phyloP scores from a whole-genome alignment of 1,284 basidiomycete genomes.

The Rhodotorula sp. region DNA sequence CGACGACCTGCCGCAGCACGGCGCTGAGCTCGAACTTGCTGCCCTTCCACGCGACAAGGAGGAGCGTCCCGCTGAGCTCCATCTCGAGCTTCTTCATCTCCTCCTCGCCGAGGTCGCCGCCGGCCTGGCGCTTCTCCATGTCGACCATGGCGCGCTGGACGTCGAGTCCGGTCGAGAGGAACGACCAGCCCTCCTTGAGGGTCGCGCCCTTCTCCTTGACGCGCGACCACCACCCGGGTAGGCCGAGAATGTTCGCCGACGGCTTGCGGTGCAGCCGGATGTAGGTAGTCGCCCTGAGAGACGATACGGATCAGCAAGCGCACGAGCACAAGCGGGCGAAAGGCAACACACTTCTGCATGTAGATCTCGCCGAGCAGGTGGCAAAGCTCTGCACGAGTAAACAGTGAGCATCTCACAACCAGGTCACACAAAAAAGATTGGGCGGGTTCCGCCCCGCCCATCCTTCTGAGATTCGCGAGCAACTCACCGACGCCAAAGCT shows the following conservation, averaged over 20 bases:
- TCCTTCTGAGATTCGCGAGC: background rate
- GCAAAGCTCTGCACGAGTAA: constrained; percentile 32
- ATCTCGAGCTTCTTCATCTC: constrained; percentile 73
- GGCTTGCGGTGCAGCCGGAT: constrained; percentile 62
- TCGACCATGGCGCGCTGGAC: constrained; percentile 66
- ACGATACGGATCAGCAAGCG: constrained; percentile 40
- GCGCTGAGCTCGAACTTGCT: constrained; percentile 78
- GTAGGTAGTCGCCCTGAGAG: constrained; percentile 61
- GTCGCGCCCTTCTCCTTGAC: constrained; percentile 78
- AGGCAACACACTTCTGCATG: constrained; percentile 66
- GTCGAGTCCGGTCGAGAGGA: constrained; percentile 54
- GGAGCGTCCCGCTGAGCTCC: constrained; percentile 88
- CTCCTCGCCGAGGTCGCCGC: constrained; percentile 77
- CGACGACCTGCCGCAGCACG: constrained; percentile 47
- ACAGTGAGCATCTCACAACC: background rate
- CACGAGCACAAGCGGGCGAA: constrained; percentile 51
- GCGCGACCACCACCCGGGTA: constrained; percentile 86
- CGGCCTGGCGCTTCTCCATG: constrained; percentile 86
- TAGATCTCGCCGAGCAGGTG: constrained; percentile 75
- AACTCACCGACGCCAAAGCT: constrained; percentile 88
- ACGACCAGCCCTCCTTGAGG: constrained; percentile 82
- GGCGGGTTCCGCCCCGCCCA: background rate
- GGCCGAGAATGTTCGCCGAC: constrained; percentile 80
- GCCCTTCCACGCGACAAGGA: constrained; percentile 92
- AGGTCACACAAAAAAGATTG: background rate